Conservation (phyloP, 306 rosid genomes). For the Carpinus viminea region DNA sequence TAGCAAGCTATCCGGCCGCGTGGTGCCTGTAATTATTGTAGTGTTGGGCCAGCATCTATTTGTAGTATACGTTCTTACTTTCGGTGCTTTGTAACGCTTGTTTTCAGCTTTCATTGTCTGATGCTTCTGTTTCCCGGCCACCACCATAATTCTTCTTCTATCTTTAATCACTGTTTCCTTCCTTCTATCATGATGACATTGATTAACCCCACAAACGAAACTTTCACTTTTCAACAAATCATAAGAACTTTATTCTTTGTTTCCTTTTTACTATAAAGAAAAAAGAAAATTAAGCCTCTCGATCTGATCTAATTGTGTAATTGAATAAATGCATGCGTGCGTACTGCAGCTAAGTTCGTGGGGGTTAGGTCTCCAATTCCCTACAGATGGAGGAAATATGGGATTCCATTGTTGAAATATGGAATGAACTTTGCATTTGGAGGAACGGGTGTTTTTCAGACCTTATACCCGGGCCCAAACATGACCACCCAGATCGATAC, state of each 20-base stretch:
- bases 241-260: not conserved
- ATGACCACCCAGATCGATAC: constrained; percentile 78
- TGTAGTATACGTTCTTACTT: too few species aligned
- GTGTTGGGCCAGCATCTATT: constrained; percentile 26
- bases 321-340: constrained; percentile 14
- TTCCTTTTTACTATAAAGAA: not conserved
- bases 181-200: not conserved
- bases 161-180: not conserved
- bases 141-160: too few species aligned
- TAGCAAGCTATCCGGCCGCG: too few species aligned
- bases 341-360: constrained; percentile 49
- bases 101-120: not conserved
- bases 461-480: constrained; percentile 57
- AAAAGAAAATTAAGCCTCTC: not conserved
- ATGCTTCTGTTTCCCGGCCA: too few species aligned
- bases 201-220: not conserved
- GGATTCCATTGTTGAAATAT: constrained; percentile 42
- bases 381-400: constrained; percentile 50
- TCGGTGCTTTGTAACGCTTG: too few species aligned
- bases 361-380: constrained; percentile 77
- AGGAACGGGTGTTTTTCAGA: constrained; percentile 80
- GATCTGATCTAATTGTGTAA: not conserved
- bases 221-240: not conserved
- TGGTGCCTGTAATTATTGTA: constrained; percentile 19
- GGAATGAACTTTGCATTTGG: constrained; percentile 93